Base-by-base conservation (phyloP, 202 grass and related monocot genomes). In the Schoenoplectus tabernaemontani region DNA sequence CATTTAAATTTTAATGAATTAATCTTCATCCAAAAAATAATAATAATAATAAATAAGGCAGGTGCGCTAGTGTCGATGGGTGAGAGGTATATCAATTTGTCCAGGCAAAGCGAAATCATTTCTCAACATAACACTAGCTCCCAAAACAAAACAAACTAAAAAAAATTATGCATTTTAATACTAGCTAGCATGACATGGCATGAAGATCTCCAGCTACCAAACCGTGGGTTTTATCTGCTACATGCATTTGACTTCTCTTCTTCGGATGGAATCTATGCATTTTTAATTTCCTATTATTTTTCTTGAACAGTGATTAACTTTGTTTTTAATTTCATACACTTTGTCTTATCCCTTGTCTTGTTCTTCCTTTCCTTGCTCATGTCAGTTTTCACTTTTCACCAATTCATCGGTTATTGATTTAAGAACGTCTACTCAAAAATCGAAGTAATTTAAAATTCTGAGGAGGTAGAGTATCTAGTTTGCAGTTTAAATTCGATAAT, bases 311-410 rank as follows among this genome's bases (percentile, higher is more conserved):
- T 10, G 23, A 51, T 64, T 48, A 64, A n/a, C 19, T 65, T 64
- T 17, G 6, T 64, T 80, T 56, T 2, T 57, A 51, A 63, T 33
- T 48, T 60, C 22, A 7, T 33, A 41, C 26, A 46, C 13, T 65
- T 78, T 80, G 78, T 80, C 78, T 65, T 47, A 80, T 80, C 60
- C 59, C 24, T 65, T 19, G 78, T 80, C 78, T 65, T 46, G 12
- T 50, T 50, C 78, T 32, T 32, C 16, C 15, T 64, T 64, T 51
- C 11, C 2, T 57, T 56, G 17, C n/a, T 79, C 19, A 79, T 48
- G 34, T 79, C 77, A 79, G 59, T 65, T 64, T n/a, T 51, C 3
- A 12, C 48, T n/a, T n/a, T n/a, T n/a, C n/a, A n/a, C n/a, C 59
- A 64, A 53, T 64, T 50, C 60, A 80, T 17, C 48, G 23, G 16